Percentiles rank a stretch among this genome's conserved stretches.
Evolutionary conservation across 2,329 filamentous ascomycete species (phyloP).

Genomic region (Cadophora gregata): DNA sequence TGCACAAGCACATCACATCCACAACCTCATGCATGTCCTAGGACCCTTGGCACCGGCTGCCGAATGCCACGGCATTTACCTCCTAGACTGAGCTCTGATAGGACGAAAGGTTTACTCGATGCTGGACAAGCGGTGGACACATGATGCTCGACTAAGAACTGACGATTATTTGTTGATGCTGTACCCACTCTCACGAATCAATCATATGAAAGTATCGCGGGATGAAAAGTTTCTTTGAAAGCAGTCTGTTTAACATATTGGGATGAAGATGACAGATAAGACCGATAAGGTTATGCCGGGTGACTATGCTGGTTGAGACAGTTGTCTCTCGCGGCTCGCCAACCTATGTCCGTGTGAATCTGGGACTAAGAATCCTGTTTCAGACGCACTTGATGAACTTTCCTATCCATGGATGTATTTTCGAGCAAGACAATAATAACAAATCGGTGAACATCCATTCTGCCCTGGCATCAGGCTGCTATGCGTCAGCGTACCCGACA

Average conservation of each 20-base stretch:
- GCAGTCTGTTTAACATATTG: not conserved
- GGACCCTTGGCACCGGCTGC: slow-evolving; percentile 1
- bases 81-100: not conserved
- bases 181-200: not conserved
- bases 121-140: slow-evolving; percentile 12
- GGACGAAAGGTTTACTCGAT: not conserved
- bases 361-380: not conserved
- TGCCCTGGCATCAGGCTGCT: not conserved
- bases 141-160: slow-evolving; percentile 8
- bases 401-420: not conserved
- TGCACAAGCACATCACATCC: slow-evolving; percentile 15
- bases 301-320: slow-evolving; percentile 5
- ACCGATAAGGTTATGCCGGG: not conserved
- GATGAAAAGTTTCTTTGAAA: not conserved
- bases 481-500: not conserved
- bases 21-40: not conserved
- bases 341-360: not conserved
- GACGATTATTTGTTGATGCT: not conserved
- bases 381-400: not conserved
- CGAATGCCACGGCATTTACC: slow-evolving; percentile 16
- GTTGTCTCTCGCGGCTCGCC: slow-evolving; percentile 4
- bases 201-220: not conserved
- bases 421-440: not conserved
- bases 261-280: not conserved
- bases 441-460: not conserved